Base-by-base conservation (phyloP, 2,329 filamentous ascomycete species). In the Xylaria hypoxylon region DNA sequence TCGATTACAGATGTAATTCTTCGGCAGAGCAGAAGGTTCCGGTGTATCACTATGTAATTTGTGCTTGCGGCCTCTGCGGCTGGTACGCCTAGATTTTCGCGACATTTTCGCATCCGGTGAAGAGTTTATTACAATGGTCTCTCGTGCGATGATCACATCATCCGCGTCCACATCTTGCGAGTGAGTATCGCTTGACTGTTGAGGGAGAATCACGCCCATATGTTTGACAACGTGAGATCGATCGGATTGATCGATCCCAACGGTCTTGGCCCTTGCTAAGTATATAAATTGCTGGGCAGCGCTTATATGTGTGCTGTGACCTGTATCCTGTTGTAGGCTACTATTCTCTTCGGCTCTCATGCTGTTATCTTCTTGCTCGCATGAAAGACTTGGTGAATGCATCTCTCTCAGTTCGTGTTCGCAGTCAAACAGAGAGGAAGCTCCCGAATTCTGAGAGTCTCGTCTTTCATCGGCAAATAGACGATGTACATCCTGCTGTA, bases 1-100 rank as follows among this genome's bases (percentile, higher is more conserved):
- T 48, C 77, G 77, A 8, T 72, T 74, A 63, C 79, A 80, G 26
- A 75, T 56, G 61, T 79, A 79, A 8, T 42, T 47, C 10, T 47
- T 38, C 2, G 65, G 70, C 8, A 50, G 62, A 11, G 11, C 2
- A 11, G 48, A 56, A 15, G 53, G n/a, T 44, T 65, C 58, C 3
- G 53, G 26, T 22, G 24, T 28, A 38, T 59, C 38, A 3, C 6
- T 42, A 22, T 35, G 15, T 7, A 38, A 33, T 42, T 56, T 62
- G 2, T 17, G 28, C 26, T 67, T 64, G 52, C 57, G 60, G 33
- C 59, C 51, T 28, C 64, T 42, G 31, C 17, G 48, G 33, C 11
- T 2, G 59, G 33, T n/a, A 60, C 10, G n/a, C 10, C 22, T 59
- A 19, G 28, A 44, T 45, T 15, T 33, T 24, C 6, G 58, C 48